Conservation (phyloP, 106 monocot species). For the Chionographis japonica region DNA sequence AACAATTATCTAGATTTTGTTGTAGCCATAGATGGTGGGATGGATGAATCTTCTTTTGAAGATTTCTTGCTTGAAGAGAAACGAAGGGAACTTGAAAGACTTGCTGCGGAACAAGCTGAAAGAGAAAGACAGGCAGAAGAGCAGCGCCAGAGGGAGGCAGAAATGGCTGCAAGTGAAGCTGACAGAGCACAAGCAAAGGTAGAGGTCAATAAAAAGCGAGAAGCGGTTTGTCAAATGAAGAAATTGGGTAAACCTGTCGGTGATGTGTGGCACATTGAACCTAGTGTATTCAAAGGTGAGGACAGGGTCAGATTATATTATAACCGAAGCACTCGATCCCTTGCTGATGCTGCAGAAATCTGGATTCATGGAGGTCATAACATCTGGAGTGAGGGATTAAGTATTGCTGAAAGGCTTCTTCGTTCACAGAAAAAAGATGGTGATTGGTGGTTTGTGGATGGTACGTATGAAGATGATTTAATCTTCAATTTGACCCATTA, state of each 20-base stretch:
- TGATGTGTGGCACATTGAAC: constrained; percentile 60
- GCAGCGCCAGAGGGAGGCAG: constrained; percentile 41
- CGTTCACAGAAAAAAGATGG: constrained; percentile 47
- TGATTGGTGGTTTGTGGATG: constrained; percentile 94
- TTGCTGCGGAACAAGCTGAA: constrained; percentile 76
- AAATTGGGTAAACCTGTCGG: constrained; percentile 37
- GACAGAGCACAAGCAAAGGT: constrained; percentile 64
- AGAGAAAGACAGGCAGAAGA: constrained; percentile 74
- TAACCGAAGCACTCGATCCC: constrained; percentile 60
- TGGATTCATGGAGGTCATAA: constrained; percentile 98
- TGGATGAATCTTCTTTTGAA: constrained; percentile 62
- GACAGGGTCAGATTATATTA: constrained; percentile 69
- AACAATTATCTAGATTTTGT: constrained; percentile 65
- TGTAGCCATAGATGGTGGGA: constrained; percentile 50
- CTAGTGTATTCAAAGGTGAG: constrained; percentile 40
- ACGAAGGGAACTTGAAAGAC: constrained; percentile 48
- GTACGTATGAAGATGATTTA: constrained; percentile 31
- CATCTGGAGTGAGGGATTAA: constrained; percentile 76
- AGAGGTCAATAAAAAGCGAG: constrained; percentile 55
- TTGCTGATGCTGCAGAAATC: constrained; percentile 58
- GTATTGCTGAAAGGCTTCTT: constrained; percentile 52
- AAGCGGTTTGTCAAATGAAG: constrained; percentile 31
- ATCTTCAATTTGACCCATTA: not conserved
- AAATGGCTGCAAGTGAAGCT: constrained; percentile 54
- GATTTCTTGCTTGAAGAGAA: constrained; percentile 84